Evolutionary conservation across 2,329 filamentous ascomycete species (phyloP).

Genomic region (Clonostachys solani): DNA sequence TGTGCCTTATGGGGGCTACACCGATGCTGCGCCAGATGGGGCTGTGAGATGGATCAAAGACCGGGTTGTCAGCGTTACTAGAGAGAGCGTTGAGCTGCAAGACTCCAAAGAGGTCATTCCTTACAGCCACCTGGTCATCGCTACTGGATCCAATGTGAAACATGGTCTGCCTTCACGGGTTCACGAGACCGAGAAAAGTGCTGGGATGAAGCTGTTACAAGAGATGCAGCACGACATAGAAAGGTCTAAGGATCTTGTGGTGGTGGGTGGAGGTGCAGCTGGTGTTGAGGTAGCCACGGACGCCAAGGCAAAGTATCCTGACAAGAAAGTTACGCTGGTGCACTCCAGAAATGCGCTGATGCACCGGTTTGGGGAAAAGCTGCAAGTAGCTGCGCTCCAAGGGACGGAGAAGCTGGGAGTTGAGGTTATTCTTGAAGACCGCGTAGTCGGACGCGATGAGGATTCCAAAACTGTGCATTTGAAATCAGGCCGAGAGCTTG

Average conservation of each 20-base stretch:
- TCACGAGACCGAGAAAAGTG: conserved; percentile 30
- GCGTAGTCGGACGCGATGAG: conserved; percentile 29
- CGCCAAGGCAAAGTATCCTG: conserved; percentile 48
- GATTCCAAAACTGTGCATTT: conserved; percentile 33
- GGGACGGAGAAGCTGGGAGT: conserved; percentile 41
- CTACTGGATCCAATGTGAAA: conserved; percentile 40
- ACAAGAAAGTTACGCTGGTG: conserved; percentile 51
- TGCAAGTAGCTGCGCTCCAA: conserved; percentile 31
- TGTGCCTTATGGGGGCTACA: conserved; percentile 46
- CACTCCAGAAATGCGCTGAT: conserved; percentile 51
- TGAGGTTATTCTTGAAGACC: conserved; percentile 45
- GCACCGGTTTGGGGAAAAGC: conserved; percentile 40
- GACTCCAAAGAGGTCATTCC: conserved; percentile 35
- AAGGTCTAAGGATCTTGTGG: conserved; percentile 34
- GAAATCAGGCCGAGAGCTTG: conserved; percentile 34
- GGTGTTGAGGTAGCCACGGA: conserved; percentile 59
- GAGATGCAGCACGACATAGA: conserved; percentile 40
- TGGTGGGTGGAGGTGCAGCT: conserved; percentile 56
- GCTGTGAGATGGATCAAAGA: conserved; percentile 32
- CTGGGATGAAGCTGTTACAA: conserved; percentile 27
- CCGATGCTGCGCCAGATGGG: conserved; percentile 19
- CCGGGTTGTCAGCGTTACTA: conserved; percentile 30
- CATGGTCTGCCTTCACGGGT: conserved; percentile 41
- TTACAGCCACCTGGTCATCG: conserved; percentile 53
- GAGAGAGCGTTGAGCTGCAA: conserved; percentile 30